Conservation (phyloP, 2,329 filamentous ascomycete species). For the Rhynchosporium graminicola region DNA sequence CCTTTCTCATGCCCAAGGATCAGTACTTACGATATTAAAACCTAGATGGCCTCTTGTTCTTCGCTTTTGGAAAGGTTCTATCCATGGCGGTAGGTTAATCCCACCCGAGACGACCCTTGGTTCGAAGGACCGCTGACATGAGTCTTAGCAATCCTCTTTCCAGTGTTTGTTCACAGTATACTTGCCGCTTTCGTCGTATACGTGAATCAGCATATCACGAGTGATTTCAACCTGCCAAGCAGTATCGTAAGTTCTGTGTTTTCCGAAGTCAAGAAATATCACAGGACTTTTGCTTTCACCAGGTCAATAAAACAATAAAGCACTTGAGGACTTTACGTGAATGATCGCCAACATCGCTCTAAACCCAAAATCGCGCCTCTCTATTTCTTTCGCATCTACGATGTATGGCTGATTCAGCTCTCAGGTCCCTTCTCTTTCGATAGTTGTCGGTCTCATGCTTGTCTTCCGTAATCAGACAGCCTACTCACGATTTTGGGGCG, state of each 20-base stretch:
- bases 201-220: conserved; percentile 53
- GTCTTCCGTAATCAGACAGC: conserved; percentile 64
- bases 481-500: conserved; percentile 45
- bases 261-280: too few relatives aligned
- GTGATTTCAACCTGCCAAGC: conserved; percentile 55
- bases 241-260: conserved; percentile 50
- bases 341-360: neutral
- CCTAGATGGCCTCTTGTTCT: conserved; percentile 62
- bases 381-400: neutral
- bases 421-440: conserved; percentile 60
- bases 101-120: neutral
- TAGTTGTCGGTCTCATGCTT: conserved; percentile 67
- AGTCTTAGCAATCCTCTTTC: conserved; percentile 52
- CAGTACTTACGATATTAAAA: conserved; percentile 26
- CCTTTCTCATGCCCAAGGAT: neutral
- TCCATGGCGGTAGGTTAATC: conserved; percentile 48
- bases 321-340: too few relatives aligned
- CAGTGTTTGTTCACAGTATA: conserved; percentile 57
- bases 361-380: neutral
- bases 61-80: conserved; percentile 64
- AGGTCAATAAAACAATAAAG: too few relatives aligned
- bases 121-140: neutral
- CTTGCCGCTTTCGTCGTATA: conserved; percentile 61
- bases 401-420: neutral
- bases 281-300: too few relatives aligned